Evolutionary conservation across 148 eudicot species (phyloP).

Genomic region (Rhododendron griersonianum): DNA sequence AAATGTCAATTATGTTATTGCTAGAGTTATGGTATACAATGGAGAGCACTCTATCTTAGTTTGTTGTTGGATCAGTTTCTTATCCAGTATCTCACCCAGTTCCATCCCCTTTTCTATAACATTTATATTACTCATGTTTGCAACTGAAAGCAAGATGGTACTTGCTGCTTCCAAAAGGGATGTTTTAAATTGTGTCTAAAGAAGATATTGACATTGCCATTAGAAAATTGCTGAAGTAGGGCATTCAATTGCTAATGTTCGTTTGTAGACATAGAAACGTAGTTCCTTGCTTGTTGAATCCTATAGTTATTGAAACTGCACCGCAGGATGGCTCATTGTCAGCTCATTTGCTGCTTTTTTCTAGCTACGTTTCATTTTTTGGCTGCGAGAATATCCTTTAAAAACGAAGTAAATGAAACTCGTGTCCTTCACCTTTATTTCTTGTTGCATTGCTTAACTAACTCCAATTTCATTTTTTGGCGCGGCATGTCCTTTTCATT

Average conservation of each 20-base stretch:
- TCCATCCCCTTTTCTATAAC: not conserved
- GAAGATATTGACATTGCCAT: not conserved
- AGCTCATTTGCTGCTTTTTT: not conserved
- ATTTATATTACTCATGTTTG: not conserved
- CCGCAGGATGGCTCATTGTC: not conserved
- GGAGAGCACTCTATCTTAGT: not conserved
- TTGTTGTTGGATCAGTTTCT: not conserved
- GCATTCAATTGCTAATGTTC: not conserved
- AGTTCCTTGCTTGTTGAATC: not conserved
- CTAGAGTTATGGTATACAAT: not conserved
- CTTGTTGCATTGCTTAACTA: not conserved
- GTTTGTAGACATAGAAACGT: not conserved
- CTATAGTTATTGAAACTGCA: not conserved
- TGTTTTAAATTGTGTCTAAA: not conserved
- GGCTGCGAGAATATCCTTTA: not conserved
- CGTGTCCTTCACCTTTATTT: not conserved
- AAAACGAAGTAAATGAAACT: not conserved
- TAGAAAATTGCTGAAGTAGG: not conserved
- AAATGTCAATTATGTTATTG: not conserved
- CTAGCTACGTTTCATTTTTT: not conserved
- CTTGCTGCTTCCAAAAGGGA: not conserved
- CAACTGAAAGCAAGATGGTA: not conserved
- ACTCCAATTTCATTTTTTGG: not conserved
- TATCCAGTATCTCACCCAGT: not conserved
- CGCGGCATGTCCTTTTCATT: not conserved